Evolutionary conservation across 768 basidiomycete genomes (phyloP).

Genomic region (Mycena galericulata): DNA sequence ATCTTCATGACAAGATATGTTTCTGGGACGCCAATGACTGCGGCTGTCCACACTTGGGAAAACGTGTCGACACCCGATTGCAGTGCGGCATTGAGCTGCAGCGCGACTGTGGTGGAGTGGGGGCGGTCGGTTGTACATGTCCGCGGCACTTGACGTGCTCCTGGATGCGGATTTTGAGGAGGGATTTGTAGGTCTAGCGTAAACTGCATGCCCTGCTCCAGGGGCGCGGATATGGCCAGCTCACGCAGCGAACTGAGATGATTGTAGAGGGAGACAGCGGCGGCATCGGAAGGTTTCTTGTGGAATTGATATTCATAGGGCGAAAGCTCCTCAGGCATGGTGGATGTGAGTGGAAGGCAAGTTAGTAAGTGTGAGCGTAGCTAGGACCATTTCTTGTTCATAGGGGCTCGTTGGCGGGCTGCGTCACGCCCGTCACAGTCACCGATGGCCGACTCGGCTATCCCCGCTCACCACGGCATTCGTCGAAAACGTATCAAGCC

Average conservation of each 20-base stretch:
- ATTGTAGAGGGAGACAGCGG: background rate
- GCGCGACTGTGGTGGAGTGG: background rate
- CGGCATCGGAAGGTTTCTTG: conserved; percentile 12
- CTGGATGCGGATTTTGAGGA: conserved; percentile 14
- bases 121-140: background rate
- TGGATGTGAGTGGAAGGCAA: too few relatives aligned
- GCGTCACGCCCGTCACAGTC: too few relatives aligned
- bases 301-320: background rate
- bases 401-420: too few relatives aligned
- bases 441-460: too few relatives aligned
- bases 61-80: background rate
- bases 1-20: conserved; percentile 9
- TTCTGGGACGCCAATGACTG: background rate
- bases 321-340: background rate
- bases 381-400: too few relatives aligned
- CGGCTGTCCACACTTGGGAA: conserved; percentile 10
- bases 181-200: conserved; percentile 12
- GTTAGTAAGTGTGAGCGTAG: too few relatives aligned
- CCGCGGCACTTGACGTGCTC: conserved; percentile 3
- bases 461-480: too few relatives aligned
- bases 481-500: too few relatives aligned
- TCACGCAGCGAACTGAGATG: conserved; percentile 11
- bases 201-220: conserved; percentile 12
- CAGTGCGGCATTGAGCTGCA: background rate
- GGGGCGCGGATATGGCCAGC: conserved; percentile 11